Conservation (phyloP, 164 flowering plant genomes). For the Magnolia kwangsiensis region DNA sequence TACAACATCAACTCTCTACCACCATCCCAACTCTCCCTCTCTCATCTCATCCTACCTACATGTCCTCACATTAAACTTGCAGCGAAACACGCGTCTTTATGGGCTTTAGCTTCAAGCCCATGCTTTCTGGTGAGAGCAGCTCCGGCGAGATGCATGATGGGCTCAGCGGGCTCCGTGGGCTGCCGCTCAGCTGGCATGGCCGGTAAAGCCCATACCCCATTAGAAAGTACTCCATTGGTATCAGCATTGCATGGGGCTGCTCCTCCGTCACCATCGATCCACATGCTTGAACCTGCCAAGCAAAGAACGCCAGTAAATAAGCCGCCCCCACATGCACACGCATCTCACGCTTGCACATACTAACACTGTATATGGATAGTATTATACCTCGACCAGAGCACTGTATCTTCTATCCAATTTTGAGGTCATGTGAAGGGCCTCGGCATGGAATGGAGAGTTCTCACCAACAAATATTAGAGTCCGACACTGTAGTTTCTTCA, state of each 20-base stretch:
- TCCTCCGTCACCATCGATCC: slow-evolving; percentile 98
- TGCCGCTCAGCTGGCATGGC: slow-evolving; percentile 50
- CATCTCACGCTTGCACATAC: neutral
- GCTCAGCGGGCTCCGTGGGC: slow-evolving; percentile 90
- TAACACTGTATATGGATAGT: neutral
- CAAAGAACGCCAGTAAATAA: neutral
- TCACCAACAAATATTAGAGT: slow-evolving; percentile 93
- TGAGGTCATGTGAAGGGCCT: slow-evolving; percentile 76
- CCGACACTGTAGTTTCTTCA: slow-evolving; percentile 74
- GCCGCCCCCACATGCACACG: neutral
- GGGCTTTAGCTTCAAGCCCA: slow-evolving; percentile 94
- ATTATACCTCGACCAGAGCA: slow-evolving; percentile 89
- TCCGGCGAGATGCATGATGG: slow-evolving; percentile 88
- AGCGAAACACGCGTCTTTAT: slow-evolving; percentile 65
- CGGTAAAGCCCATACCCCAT: slow-evolving; percentile 88
- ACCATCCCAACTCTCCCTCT: neutral
- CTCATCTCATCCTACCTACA: neutral
- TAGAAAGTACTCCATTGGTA: slow-evolving; percentile 88
- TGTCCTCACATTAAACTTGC: neutral
- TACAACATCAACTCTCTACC: neutral
- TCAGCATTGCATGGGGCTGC: slow-evolving; percentile 96
- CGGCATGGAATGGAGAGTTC: slow-evolving; percentile 73
- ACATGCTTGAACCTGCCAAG: slow-evolving; percentile 81
- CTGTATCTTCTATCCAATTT: slow-evolving; percentile 73
- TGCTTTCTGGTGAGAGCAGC: slow-evolving; percentile 92